Percentiles rank a stretch among this genome's conserved stretches.
These are phyloP conservation scores for Vigna nakashimae DNA, from an alignment of 306 rosid species.

Conservation along the genomic window DNA sequence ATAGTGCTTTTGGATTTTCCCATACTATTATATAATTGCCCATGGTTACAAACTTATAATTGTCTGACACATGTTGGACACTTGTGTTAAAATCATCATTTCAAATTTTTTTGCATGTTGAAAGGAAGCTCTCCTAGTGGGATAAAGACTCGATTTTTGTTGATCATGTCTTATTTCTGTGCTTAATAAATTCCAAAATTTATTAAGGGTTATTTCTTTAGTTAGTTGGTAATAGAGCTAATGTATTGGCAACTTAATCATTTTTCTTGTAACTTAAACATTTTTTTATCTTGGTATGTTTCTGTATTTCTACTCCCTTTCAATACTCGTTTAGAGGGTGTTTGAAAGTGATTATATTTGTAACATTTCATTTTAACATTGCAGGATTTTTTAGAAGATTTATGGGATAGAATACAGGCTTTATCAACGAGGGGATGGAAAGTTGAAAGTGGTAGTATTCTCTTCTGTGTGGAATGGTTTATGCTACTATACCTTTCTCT, in stretches of 20 bases:
- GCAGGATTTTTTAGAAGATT: slow-evolving; percentile 97
- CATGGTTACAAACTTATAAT: slow-evolving; percentile 24
- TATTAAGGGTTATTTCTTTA: slow-evolving; percentile 14
- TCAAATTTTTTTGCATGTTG: background rate
- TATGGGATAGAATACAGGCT: slow-evolving; percentile 80
- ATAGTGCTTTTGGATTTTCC: slow-evolving; percentile 22
- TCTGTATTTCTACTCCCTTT: slow-evolving; percentile 3
- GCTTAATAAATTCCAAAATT: background rate
- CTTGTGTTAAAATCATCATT: background rate
- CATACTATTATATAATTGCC: slow-evolving; percentile 1
- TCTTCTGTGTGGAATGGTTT: slow-evolving; percentile 27
- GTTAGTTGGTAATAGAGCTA: slow-evolving; percentile 18
- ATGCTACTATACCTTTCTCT: slow-evolving; percentile 16
- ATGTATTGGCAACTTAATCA: background rate
- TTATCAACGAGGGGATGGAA: slow-evolving; percentile 86
- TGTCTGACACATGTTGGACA: background rate
- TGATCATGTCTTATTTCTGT: background rate
- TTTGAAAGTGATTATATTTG: slow-evolving; percentile 18
- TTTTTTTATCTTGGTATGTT: slow-evolving; percentile 9
- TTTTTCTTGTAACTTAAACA: background rate
- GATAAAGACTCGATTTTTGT: background rate
- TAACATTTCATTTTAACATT: slow-evolving; percentile 29
- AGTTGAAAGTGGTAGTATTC: slow-evolving; percentile 90
- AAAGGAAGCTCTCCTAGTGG: background rate
- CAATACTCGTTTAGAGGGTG: slow-evolving; percentile 20